These are phyloP conservation scores for Phytopythium montanum DNA, from an alignment of 352 stramenopile species.

Conservation along the genomic window DNA sequence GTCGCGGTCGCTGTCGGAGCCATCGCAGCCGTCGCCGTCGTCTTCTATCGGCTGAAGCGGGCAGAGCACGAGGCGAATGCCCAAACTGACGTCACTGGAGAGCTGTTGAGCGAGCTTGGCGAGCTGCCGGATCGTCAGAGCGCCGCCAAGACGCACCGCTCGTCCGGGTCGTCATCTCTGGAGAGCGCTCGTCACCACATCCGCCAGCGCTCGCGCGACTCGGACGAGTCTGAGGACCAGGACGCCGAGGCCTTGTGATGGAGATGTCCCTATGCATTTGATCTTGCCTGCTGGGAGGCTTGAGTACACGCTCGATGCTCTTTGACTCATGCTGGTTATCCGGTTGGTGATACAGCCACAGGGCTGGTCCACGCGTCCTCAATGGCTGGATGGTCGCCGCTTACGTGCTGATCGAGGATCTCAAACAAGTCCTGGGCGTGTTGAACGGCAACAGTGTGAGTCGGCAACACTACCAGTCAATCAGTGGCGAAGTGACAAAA, in stretches of 20 bases:
- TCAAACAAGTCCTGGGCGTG: constrained; percentile 2
- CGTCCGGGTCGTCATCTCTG: neutral
- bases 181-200: neutral
- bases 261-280: neutral
- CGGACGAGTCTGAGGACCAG: constrained; percentile 3
- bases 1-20: constrained; percentile 45
- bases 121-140: constrained; percentile 8
- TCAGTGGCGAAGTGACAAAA: neutral
- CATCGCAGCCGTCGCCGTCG: constrained; percentile 39
- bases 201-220: constrained; percentile 5
- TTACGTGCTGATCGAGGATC: constrained; percentile 6
- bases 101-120: constrained; percentile 28
- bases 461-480: neutral
- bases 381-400: neutral
- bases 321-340: neutral
- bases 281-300: neutral
- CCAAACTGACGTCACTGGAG: constrained; percentile 26
- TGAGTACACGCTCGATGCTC: neutral
- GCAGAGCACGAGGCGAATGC: constrained; percentile 14
- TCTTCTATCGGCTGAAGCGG: constrained; percentile 44
- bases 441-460: neutral
- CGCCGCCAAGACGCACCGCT: neutral
- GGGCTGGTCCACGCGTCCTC: constrained; percentile 6
- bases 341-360: neutral
- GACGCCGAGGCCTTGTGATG: neutral